Evolutionary conservation across 2,329 filamentous ascomycete species (phyloP), one percentile per base, ranked within the genome.

Genomic region (Stachybotrys chlorohalonatus): DNA sequence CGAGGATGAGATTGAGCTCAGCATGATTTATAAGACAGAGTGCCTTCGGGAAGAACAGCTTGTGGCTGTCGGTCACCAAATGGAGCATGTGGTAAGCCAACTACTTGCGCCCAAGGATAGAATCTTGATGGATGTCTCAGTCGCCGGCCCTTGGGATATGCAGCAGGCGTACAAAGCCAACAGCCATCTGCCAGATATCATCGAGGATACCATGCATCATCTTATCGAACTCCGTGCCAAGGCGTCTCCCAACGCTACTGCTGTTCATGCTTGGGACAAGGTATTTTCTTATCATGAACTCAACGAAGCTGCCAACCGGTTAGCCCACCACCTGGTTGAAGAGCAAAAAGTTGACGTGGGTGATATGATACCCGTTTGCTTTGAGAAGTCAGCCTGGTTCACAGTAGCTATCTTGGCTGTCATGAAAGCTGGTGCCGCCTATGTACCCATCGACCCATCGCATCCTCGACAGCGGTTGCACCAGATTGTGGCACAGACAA

Each of bases 361-460:
- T 31, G 52, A 39, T 1, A 7, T 68, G 5, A 60, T 72, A 6
- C 66, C 66, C 2, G 59, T 73, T 2, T 70, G 65, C 30, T 71
- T 73, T 49, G 66, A 71, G 32, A 73, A 73, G 56, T 73, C 70
- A 2, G 62, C 61, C 42, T 73, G 66, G 68, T 62, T 60, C 0
- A 54, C 64, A 3, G 60, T 72, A 3, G 65, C 67, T 0, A 67
- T 69, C 55, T 54, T 74, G 13, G 69, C 60, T 1, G 64, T 73
- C 1, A 55, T 73, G 36, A 72, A 70, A 49, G 65, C 69, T 15
- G 71, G 70, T 1, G 66, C 51, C 0, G 62, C 64, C 0, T 68
- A 64, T 53, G 60, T 61, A 11, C 66, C 69, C 0, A 51, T 75
- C 0, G 72, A 75, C 16, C 67, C 72, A 9, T 64, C 67, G 7